Evolutionary conservation across 768 basidiomycete species (phyloP).

Genomic region (Russula abietina): DNA sequence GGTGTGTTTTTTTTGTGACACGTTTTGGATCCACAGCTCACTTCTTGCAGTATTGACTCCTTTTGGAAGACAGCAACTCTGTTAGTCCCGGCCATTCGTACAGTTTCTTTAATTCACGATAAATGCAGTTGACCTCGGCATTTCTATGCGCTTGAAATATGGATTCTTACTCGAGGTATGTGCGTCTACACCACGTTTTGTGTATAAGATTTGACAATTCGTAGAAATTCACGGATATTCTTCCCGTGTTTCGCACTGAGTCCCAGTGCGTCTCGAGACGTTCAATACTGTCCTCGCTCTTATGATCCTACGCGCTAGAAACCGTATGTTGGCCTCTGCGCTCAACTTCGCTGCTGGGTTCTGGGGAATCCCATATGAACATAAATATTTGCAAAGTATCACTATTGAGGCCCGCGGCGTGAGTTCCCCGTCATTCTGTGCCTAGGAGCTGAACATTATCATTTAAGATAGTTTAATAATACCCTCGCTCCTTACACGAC

Average conservation of each 20-base stretch:
- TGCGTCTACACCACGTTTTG: not conserved
- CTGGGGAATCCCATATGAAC: conserved; percentile 42
- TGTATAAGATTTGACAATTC: conserved; percentile 28
- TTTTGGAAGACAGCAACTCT: conserved; percentile 83
- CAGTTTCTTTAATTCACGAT: not conserved
- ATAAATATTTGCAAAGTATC: conserved; percentile 42
- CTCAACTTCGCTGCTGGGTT: conserved; percentile 49
- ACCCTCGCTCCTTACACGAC: conserved; percentile 83
- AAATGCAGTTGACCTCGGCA: conserved; percentile 36
- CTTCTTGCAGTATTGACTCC: conserved; percentile 66
- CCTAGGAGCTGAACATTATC: not conserved
- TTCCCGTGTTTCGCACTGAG: conserved; percentile 51
- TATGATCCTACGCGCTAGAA: conserved; percentile 26
- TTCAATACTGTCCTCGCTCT: not conserved
- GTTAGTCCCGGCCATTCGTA: conserved; percentile 37
- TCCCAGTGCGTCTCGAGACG: conserved; percentile 34
- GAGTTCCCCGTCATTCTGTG: conserved; percentile 25
- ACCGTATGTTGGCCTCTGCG: conserved; percentile 49
- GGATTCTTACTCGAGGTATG: conserved; percentile 37
- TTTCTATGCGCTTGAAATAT: conserved; percentile 41
- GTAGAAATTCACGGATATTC: conserved; percentile 37
- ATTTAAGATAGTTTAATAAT: conserved; percentile 40
- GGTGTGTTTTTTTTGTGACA: conserved; percentile 34
- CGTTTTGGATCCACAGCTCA: conserved; percentile 2
- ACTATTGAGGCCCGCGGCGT: conserved; percentile 37